Evolutionary conservation across 257 asterid genomes (phyloP), one percentile per base, ranked within the genome.

Genomic region (Phtheirospermum japonicum): DNA sequence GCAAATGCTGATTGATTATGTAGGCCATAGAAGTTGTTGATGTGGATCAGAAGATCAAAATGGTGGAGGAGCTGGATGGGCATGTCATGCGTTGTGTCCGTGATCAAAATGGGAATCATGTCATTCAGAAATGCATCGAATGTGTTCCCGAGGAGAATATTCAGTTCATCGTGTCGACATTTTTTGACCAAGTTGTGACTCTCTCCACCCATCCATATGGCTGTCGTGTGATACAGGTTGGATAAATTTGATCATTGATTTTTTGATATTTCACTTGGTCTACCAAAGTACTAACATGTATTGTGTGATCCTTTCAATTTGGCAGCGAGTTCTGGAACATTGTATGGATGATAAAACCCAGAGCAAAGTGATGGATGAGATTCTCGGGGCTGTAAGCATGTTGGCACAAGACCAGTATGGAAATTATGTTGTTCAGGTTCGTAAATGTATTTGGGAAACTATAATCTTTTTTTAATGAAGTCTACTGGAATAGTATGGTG

Each of bases 361-460:
- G 83, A 78, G 73, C 67, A 81, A 82, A 71, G 98, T 86, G 73
- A 88, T 91, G 98, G 94, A 80, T 9, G 98, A 91, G 82, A 85
- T 91, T 74, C 71, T 91, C 68, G 92, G 79, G 52, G 77, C 94
- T 69, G 96, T 91, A 20, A 91, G 94, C 84, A 79, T 80, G 91
- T 84, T 91, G 62, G 94, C 96, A 4, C 98, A 88, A 79, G 98
- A 91, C 72, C 98, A 91, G 74, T 91, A 91, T 68, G 98, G 98
- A 55, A 91, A 91, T 72, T 91, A 91, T 76, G 98, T 91, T 71
- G 79, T 91, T 51, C 98, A 91, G 98, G 98, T 83, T 49, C 57
- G 79, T 62, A n/a, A 53, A 31, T 11, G 43, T 61, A 18, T 53
- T 57, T 17, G 7, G 19, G 20, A 13, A 14, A 31, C 4, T 60